phyloP scores from a whole-genome alignment of 805 yeast species.

The Hanseniaspora vineae region DNA sequence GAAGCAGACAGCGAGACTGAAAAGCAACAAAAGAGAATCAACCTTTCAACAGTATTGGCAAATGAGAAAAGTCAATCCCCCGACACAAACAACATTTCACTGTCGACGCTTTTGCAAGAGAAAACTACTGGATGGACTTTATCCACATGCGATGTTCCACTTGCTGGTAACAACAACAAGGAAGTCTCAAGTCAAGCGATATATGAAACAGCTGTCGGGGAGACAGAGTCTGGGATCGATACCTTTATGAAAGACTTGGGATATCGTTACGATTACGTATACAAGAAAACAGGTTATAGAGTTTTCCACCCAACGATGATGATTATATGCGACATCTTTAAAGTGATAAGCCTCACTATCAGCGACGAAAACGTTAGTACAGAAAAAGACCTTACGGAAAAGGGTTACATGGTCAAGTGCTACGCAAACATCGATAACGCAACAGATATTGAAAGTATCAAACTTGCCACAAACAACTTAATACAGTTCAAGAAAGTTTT shows the following conservation, averaged over 20 bases:
- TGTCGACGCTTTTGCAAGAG: background rate
- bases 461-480: conserved; percentile 51
- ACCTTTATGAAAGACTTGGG: conserved; percentile 50
- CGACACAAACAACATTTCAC: background rate
- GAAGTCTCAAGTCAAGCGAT: conserved; percentile 42
- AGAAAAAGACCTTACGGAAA: conserved; percentile 39
- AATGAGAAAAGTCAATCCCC: background rate
- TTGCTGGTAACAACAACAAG: conserved; percentile 45
- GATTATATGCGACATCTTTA: conserved; percentile 29
- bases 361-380: conserved; percentile 11
- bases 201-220: conserved; percentile 32
- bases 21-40: conserved; percentile 19
- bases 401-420: conserved; percentile 45
- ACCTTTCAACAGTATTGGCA: conserved; percentile 8
- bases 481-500: conserved; percentile 51
- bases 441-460: conserved; percentile 63
- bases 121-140: conserved; percentile 36
- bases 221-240: conserved; percentile 11
- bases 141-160: conserved; percentile 59
- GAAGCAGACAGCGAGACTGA: background rate
- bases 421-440: conserved; percentile 58
- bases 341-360: conserved; percentile 37
- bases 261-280: conserved; percentile 49
- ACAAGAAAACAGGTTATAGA: conserved; percentile 46
- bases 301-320: conserved; percentile 36